These are phyloP conservation scores for Fusarium oxysporum DNA, from an alignment of 2,329 filamentous ascomycete species.

Conservation along the genomic window DNA sequence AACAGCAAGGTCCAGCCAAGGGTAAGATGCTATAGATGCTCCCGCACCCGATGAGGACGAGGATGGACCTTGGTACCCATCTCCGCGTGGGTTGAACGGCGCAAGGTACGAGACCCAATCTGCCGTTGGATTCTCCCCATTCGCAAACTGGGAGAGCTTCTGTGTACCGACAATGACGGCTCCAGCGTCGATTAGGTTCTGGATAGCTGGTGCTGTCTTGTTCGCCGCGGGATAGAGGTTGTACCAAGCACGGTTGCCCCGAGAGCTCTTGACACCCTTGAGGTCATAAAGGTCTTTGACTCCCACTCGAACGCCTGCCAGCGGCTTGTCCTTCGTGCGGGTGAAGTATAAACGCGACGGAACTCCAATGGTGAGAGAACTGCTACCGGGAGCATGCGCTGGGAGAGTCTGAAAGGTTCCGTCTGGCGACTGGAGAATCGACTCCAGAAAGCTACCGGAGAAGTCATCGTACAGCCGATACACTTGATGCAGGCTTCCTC, in stretches of 20 bases:
- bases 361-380: not conserved
- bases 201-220: conserved; percentile 4
- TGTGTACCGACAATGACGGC: conserved; percentile 21
- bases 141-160: conserved; percentile 29
- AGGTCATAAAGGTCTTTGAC: conserved; percentile 35
- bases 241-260: conserved; percentile 23
- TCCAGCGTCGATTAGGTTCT: conserved; percentile 21
- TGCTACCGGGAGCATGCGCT: not conserved
- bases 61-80: conserved; percentile 57
- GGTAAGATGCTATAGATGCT: conserved; percentile 54
- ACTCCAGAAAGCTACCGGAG: not conserved
- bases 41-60: conserved; percentile 58
- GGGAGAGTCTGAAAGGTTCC: not conserved
- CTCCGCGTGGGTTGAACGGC: conserved; percentile 60
- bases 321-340: not conserved
- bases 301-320: conserved; percentile 1
- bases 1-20: conserved; percentile 54
- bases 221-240: not conserved
- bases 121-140: not conserved
- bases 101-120: conserved; percentile 51
- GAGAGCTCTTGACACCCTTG: conserved; percentile 16
- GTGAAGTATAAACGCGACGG: conserved; percentile 13
- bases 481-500: not conserved
- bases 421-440: not conserved
- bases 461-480: not conserved